phyloP scores from a whole-genome alignment of 1,284 basidiomycete genomes.

The Porogramme epimiltina region DNA sequence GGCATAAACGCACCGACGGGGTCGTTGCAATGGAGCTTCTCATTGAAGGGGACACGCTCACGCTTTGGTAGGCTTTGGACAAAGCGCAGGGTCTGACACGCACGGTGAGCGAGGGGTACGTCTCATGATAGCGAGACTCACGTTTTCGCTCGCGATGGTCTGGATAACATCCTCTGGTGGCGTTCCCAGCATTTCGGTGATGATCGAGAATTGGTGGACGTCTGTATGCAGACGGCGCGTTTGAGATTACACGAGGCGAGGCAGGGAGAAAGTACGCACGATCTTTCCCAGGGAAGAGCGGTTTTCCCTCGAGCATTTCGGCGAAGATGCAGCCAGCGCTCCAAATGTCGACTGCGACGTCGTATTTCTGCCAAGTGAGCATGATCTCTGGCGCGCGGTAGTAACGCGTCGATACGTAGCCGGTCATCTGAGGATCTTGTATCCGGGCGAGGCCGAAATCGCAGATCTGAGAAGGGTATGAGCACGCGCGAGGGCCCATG shows the following conservation, averaged over 20 bases:
- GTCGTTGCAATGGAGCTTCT: conserved; percentile 92
- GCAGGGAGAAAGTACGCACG: conserved; percentile 53
- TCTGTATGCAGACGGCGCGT: conserved; percentile 50
- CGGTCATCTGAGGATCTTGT: conserved; percentile 99
- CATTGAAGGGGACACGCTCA: conserved; percentile 91
- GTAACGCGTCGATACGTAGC: conserved; percentile 98
- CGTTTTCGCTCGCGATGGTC: conserved; percentile 98
- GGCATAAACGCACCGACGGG: conserved; percentile 63
- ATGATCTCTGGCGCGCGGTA: conserved; percentile 99
- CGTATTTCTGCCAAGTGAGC: conserved; percentile 99
- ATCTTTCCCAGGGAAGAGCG: conserved; percentile 98
- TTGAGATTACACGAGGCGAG: conserved; percentile 4
- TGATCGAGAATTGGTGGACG: conserved; percentile 99
- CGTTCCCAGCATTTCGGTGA: conserved; percentile 97
- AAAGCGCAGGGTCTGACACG: conserved; percentile 91
- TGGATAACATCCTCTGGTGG: conserved; percentile 99
- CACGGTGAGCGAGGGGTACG: not conserved
- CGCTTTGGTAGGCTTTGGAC: conserved; percentile 97
- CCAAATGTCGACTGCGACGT: conserved; percentile 99
- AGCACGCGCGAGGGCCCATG: conserved; percentile 14
- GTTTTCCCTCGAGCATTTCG: conserved; percentile 99
- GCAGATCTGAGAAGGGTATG: conserved; percentile 70
- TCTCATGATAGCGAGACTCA: conserved; percentile 39
- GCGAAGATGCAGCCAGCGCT: conserved; percentile 99
- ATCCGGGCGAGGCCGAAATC: conserved; percentile 97